Evolutionary conservation across 441 rosid genomes (phyloP).

Genomic region (Pelargonium citronellum): DNA sequence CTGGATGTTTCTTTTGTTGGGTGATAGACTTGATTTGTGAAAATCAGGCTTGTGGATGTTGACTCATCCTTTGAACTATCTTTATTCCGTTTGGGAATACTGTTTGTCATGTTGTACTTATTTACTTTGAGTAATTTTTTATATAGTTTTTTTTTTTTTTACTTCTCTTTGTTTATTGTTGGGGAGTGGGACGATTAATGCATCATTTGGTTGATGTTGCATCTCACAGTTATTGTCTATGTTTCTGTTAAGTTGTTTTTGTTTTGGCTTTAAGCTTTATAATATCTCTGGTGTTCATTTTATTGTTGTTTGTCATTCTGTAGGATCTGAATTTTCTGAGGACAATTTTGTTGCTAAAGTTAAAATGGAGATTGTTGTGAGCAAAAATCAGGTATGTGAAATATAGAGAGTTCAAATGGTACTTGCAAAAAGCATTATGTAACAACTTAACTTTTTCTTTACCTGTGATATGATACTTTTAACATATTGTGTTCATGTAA

Average conservation of each 20-base stretch:
- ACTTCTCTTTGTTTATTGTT: neutral
- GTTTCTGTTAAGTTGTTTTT: neutral
- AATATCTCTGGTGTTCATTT: neutral
- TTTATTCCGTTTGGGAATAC: neutral
- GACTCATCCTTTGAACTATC: neutral
- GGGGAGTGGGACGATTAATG: neutral
- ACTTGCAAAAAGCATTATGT: neutral
- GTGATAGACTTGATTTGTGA: neutral
- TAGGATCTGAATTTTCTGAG: slow-evolving; percentile 89
- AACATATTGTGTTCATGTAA: neutral
- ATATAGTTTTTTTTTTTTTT: neutral
- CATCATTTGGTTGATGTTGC: neutral
- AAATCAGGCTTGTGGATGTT: neutral
- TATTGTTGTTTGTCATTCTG: slow-evolving; percentile 14
- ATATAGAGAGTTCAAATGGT: slow-evolving; percentile 9
- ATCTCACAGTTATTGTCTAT: neutral
- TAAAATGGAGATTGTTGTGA: slow-evolving; percentile 84
- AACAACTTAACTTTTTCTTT: neutral
- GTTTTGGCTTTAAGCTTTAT: neutral
- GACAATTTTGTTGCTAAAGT: slow-evolving; percentile 83
- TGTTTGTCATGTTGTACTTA: neutral
- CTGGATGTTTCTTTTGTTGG: neutral
- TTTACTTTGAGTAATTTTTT: neutral
- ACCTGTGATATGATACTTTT: neutral
- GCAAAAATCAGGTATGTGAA: slow-evolving; percentile 60